Percentiles rank a stretch among this genome's conserved stretches.
Evolutionary conservation across 2,329 filamentous ascomycete genomes (phyloP).

Genomic region (Scedosporium dehoogii): DNA sequence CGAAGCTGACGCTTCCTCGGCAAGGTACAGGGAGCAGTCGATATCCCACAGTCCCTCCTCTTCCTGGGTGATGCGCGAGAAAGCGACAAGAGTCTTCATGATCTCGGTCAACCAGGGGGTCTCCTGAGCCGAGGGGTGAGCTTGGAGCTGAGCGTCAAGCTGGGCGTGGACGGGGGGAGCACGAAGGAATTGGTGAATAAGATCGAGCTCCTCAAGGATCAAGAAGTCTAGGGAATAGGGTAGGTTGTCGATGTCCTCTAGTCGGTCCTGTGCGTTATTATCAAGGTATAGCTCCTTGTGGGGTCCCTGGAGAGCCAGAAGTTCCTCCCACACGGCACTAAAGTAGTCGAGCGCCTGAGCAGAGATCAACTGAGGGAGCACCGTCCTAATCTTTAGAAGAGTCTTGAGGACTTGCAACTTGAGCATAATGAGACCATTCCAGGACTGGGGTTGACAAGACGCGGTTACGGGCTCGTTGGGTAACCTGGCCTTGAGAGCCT

Average conservation of each 20-base stretch:
- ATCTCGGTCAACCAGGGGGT: conserved; percentile 80
- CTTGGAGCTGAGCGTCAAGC: conserved; percentile 67
- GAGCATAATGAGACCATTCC: conserved; percentile 74
- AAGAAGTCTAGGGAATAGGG: conserved; percentile 92
- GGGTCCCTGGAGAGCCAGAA: conserved; percentile 59
- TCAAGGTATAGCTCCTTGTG: conserved; percentile 82
- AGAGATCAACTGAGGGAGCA: conserved; percentile 74
- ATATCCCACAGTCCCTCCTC: conserved; percentile 96
- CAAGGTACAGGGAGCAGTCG: conserved; percentile 89
- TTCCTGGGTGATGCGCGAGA: conserved; percentile 82
- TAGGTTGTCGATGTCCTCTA: conserved; percentile 85
- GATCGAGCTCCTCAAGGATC: conserved; percentile 87
- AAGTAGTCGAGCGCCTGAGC: conserved; percentile 79
- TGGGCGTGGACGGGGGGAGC: conserved; percentile 83
- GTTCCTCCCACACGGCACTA: conserved; percentile 79
- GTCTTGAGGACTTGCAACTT: conserved; percentile 95
- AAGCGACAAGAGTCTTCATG: conserved; percentile 74
- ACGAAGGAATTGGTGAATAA: conserved; percentile 82
- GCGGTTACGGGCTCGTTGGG: conserved; percentile 48
- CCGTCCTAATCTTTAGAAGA: conserved; percentile 74
- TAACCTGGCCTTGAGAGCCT: conserved; percentile 63
- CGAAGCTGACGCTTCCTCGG: conserved; percentile 88
- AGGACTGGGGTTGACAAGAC: conserved; percentile 50
- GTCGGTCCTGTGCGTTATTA: conserved; percentile 72
- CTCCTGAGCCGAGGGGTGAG: conserved; percentile 47